Percentiles rank a stretch among this genome's conserved stretches.
Evolutionary conservation across 495 filamentous ascomycete genomes (phyloP).

Genomic region (Aeminium ludgeri): DNA sequence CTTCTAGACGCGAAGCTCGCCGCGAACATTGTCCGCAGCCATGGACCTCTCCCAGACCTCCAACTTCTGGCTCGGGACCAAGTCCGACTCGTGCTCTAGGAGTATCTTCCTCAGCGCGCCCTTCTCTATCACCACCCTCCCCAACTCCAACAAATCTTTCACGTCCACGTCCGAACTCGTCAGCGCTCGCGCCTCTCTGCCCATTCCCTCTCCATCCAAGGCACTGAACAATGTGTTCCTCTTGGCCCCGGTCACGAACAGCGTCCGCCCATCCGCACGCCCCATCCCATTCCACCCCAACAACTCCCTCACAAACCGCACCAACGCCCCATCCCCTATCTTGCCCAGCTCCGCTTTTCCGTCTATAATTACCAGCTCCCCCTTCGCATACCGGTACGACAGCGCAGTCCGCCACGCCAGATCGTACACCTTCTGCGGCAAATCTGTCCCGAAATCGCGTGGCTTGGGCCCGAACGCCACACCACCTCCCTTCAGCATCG

Average conservation of each 20-base stretch:
- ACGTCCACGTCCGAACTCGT: constrained; percentile 68
- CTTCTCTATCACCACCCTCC: constrained; percentile 73
- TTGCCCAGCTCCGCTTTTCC: constrained; percentile 46
- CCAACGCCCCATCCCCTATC: constrained; percentile 20
- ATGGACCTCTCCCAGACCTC: constrained; percentile 1
- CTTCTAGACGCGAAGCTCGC: too few species aligned
- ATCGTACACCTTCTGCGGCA: constrained; percentile 86
- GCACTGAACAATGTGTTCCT: constrained; percentile 39
- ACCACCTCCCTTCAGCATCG: constrained; percentile 71
- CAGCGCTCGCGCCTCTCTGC: constrained; percentile 35
- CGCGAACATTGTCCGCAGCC: too few species aligned
- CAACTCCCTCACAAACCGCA: constrained; percentile 44
- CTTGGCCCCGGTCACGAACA: constrained; percentile 49
- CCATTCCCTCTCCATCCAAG: constrained; percentile 32
- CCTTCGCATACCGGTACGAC: constrained; percentile 71
- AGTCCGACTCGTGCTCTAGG: constrained; percentile 56
- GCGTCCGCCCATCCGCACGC: constrained; percentile 47
- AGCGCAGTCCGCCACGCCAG: constrained; percentile 89
- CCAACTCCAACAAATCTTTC: constrained; percentile 75
- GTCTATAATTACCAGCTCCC: constrained; percentile 71
- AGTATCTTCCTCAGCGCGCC: constrained; percentile 61
- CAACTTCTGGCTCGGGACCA: constrained; percentile 4
- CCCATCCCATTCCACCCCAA: constrained; percentile 60
- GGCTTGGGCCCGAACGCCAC: constrained; percentile 74
- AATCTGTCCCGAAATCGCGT: constrained; percentile 66